Conservation (phyloP, 352 stramenopile genomes). For the Elongisporangium senticosum region DNA sequence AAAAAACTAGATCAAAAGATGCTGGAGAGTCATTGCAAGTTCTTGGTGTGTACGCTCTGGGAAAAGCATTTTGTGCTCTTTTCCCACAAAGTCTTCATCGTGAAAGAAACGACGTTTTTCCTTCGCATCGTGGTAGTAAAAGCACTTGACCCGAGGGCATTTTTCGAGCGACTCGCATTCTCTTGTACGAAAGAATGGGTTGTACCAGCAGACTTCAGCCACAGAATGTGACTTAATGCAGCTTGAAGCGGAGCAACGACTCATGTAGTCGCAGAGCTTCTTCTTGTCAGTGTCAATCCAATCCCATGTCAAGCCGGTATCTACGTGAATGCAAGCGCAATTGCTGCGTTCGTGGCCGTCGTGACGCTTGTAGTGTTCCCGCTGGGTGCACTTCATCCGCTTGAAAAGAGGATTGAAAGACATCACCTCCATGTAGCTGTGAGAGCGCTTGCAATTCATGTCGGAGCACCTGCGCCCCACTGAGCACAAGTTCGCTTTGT, state of each 20-base stretch:
- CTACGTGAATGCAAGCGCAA: constrained; percentile 41
- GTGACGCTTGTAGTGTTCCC: constrained; percentile 32
- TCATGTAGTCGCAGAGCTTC: constrained; percentile 19
- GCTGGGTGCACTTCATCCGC: constrained; percentile 32
- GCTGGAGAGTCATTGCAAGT: no score
- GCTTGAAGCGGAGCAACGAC: constrained; percentile 26
- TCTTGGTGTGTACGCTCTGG: constrained; percentile 25
- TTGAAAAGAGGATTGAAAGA: constrained; percentile 50
- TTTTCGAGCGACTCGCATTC: constrained; percentile 12
- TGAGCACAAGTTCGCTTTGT: constrained; percentile 42
- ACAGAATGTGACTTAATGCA: constrained; percentile 39
- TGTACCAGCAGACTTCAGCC: constrained; percentile 47
- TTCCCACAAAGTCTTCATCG: no score
- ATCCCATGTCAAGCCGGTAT: constrained; percentile 31
- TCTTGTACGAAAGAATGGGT: constrained; percentile 38
- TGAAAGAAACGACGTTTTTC: no score
- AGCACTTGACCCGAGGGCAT: no score
- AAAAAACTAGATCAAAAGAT: no score
- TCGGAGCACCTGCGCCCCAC: constrained; percentile 14
- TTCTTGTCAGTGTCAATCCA: constrained; percentile 29
- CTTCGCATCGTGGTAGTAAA: no score
- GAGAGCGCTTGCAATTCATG: constrained; percentile 23
- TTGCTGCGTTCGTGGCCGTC: constrained; percentile 33
- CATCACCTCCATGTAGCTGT: constrained; percentile 49
- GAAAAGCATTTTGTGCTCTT: constrained; percentile 25